phyloP scores from a whole-genome alignment of 805 yeast species.

The Torulaspora franciscae region DNA sequence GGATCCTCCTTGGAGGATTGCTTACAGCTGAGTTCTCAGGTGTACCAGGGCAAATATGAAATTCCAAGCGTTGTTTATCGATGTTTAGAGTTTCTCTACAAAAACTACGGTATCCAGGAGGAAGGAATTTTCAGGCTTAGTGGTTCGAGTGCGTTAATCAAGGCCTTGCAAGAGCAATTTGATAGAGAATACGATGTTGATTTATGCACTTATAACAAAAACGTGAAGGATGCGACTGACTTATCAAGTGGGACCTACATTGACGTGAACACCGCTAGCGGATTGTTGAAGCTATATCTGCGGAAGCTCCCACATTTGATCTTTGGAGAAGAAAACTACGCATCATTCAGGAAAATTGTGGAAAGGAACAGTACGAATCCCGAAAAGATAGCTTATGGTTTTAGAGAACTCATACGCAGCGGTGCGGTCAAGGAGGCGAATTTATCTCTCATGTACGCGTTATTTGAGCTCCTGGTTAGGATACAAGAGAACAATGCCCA shows the following conservation, averaged over 20 bases:
- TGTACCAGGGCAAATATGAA: constrained; percentile 34
- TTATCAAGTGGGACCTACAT: constrained; percentile 34
- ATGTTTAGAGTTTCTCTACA: constrained; percentile 63
- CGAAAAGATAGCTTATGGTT: constrained; percentile 27
- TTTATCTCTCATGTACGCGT: constrained; percentile 53
- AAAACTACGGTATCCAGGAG: constrained; percentile 68
- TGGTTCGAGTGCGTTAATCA: constrained; percentile 78
- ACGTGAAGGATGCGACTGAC: constrained; percentile 19
- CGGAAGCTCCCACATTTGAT: constrained; percentile 69
- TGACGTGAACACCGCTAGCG: constrained; percentile 85
- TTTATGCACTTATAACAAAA: constrained; percentile 40
- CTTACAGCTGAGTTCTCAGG: constrained; percentile 46
- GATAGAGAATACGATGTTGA: constrained; percentile 67
- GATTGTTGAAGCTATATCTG: constrained; percentile 74
- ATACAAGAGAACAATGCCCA: constrained; percentile 55
- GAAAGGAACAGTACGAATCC: constrained; percentile 34
- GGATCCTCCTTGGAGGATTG: constrained; percentile 59
- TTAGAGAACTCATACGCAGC: constrained; percentile 34
- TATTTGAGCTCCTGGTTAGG: constrained; percentile 63
- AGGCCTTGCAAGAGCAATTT: constrained; percentile 62
- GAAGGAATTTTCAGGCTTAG: constrained; percentile 89
- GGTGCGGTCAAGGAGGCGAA: constrained; percentile 47
- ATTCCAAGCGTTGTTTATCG: constrained; percentile 72
- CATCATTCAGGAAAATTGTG: constrained; percentile 38
- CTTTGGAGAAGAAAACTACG: constrained; percentile 50